phyloP scores from a whole-genome alignment of 768 basidiomycete genomes.

The Hirschioporus abietinus region DNA sequence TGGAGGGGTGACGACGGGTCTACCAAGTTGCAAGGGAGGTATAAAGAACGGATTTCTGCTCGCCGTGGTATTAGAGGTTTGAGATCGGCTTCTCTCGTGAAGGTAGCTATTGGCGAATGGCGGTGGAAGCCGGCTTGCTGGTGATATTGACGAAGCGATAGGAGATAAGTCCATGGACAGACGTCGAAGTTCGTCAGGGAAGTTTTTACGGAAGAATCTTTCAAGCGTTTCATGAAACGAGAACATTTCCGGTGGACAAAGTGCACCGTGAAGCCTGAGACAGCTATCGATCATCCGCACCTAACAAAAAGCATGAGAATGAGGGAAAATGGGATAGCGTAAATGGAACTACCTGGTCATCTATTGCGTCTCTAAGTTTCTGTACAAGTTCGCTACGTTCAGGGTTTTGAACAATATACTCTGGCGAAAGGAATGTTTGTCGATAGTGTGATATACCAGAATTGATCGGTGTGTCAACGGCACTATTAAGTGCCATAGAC shows the following conservation, averaged over 20 bases:
- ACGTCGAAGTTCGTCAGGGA: conserved; percentile 74
- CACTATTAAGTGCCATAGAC: conserved; percentile 81
- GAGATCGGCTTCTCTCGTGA: background rate
- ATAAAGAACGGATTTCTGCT: conserved; percentile 31
- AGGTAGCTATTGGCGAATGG: background rate
- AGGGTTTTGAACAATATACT: conserved; percentile 63
- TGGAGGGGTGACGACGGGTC: conserved; percentile 39
- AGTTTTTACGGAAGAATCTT: conserved; percentile 80
- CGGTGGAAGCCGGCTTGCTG: conserved; percentile 12
- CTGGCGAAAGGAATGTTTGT: conserved; percentile 65
- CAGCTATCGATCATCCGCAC: conserved; percentile 80
- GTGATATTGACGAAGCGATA: conserved; percentile 20
- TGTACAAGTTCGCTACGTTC: conserved; percentile 68
- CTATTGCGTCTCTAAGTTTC: conserved; percentile 67
- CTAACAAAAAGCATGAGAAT: conserved; percentile 28
- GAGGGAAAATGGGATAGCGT: conserved; percentile 4
- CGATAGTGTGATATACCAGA: conserved; percentile 78
- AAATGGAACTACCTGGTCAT: conserved; percentile 63
- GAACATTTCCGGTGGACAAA: conserved; percentile 86
- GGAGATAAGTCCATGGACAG: conserved; percentile 50
- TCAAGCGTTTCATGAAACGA: conserved; percentile 89
- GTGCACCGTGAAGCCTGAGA: conserved; percentile 72
- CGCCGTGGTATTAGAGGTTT: conserved; percentile 2
- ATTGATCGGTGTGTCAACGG: conserved; percentile 76
- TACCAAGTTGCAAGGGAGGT: conserved; percentile 49